These are phyloP conservation scores for Candida boidinii DNA, from an alignment of 805 yeast species.

Conservation along the genomic window DNA sequence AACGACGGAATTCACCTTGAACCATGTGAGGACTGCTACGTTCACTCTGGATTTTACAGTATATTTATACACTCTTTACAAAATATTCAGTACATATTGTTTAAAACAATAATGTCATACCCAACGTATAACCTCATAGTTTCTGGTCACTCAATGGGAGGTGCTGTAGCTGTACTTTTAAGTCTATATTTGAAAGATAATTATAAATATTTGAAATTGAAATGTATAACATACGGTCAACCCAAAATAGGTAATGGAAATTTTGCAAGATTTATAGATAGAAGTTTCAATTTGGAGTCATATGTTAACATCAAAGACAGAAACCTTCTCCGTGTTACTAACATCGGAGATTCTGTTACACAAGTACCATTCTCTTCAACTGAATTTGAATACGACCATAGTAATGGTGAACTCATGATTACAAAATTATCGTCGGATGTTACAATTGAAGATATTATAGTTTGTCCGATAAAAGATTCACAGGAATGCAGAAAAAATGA, in stretches of 20 bases:
- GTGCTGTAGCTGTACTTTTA: slow-evolving; percentile 29
- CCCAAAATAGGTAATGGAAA: slow-evolving; percentile 32
- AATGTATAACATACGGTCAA: slow-evolving; percentile 33
- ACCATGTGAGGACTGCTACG: slow-evolving; percentile 23
- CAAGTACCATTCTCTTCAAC: slow-evolving; percentile 6
- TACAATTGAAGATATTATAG: slow-evolving; percentile 2
- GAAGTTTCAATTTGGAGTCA: background rate
- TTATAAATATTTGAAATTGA: slow-evolving; percentile 22
- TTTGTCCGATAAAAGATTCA: slow-evolving; percentile 6
- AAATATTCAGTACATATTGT: no score
- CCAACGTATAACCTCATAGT: slow-evolving; percentile 10
- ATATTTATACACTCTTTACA: slow-evolving; percentile 23
- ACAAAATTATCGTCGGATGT: slow-evolving; percentile 7
- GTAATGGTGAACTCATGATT: slow-evolving; percentile 17
- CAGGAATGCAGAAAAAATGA: slow-evolving; percentile 6
- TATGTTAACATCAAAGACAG: slow-evolving; percentile 1
- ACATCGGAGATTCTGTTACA: slow-evolving; percentile 21
- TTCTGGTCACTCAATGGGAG: slow-evolving; percentile 27
- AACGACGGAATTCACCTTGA: slow-evolving; percentile 17
- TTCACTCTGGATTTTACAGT: slow-evolving; percentile 29
- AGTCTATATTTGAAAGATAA: slow-evolving; percentile 27
- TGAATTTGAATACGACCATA: slow-evolving; percentile 10
- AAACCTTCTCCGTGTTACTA: slow-evolving; percentile 19
- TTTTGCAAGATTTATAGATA: slow-evolving; percentile 30
- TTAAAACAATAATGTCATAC: slow-evolving; percentile 12